A percentile compares a stretch with the other conserved stretches of the same genome.
Conservation (phyloP, 2,329 filamentous ascomycete genomes). For the Ophiostoma himal-ulmi region DNA sequence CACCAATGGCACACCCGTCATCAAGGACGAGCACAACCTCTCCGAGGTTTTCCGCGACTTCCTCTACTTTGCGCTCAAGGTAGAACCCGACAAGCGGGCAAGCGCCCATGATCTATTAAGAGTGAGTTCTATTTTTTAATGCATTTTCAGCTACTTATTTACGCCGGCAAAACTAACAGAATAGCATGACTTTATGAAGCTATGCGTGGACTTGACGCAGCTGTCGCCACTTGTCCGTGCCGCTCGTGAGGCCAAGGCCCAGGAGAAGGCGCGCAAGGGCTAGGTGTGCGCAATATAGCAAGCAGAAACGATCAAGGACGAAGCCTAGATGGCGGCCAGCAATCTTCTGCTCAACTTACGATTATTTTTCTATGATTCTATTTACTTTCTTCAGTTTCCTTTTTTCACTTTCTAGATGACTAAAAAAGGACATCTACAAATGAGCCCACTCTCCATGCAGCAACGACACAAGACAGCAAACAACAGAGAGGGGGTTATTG, state of each 20-base stretch:
- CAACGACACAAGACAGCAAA: not conserved
- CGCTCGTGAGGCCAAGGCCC: slow-evolving; percentile 75
- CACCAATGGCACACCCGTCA: slow-evolving; percentile 88
- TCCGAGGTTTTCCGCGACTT: slow-evolving; percentile 84
- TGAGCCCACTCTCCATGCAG: not conserved
- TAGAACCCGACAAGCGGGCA: slow-evolving; percentile 93
- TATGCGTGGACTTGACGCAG: slow-evolving; percentile 66
- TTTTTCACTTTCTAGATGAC: not conserved
- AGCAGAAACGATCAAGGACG: slow-evolving; percentile 25
- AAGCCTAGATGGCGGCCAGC: not conserved
- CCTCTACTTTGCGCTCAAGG: slow-evolving; percentile 85
- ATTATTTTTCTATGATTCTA: not conserved
- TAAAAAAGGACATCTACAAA: not conserved
- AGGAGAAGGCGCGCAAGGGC: slow-evolving; percentile 72
- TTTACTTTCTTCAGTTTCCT: not conserved
- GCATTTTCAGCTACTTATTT: slow-evolving; percentile 6
- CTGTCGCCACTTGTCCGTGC: slow-evolving; percentile 82
- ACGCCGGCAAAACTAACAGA: slow-evolving; percentile 26
- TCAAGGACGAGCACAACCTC: slow-evolving; percentile 85
- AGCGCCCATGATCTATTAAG: slow-evolving; percentile 89
- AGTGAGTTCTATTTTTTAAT: slow-evolving; percentile 51
- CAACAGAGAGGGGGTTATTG: not conserved
- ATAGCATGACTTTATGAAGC: slow-evolving; percentile 75
- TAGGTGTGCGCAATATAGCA: slow-evolving; percentile 28
- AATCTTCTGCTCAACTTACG: not conserved